Evolutionary conservation across 495 filamentous ascomycete genomes (phyloP).

Genomic region (Podospora pseudocomata): DNA sequence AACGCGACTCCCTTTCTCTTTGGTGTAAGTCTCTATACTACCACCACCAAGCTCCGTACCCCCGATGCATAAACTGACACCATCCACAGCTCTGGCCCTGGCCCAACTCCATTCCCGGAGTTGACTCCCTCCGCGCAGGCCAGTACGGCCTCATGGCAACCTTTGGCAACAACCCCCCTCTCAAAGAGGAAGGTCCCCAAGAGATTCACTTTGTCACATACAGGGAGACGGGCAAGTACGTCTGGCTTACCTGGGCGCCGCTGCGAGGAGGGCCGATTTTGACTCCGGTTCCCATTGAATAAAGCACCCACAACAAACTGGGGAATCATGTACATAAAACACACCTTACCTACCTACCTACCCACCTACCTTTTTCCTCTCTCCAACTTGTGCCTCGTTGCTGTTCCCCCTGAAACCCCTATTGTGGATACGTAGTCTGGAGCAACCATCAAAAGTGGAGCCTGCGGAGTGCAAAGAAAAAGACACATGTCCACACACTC

Average conservation of each 20-base stretch:
- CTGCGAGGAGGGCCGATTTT: background rate
- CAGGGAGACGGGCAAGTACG: slow-evolving; percentile 20
- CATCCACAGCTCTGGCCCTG: slow-evolving; percentile 22
- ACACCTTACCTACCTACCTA: background rate
- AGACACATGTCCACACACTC: background rate
- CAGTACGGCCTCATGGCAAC: slow-evolving; percentile 29
- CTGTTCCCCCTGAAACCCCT: background rate
- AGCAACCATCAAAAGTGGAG: background rate
- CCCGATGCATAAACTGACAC: background rate
- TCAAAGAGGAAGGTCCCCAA: slow-evolving; percentile 10
- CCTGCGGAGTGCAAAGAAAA: background rate
- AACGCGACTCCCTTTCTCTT: slow-evolving; percentile 11
- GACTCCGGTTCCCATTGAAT: background rate
- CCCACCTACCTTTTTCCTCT: background rate
- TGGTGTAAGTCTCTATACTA: slow-evolving; percentile 20
- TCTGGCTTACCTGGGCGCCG: slow-evolving; percentile 27
- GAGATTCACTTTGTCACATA: slow-evolving; percentile 18
- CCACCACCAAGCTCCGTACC: too few species aligned
- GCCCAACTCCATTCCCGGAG: slow-evolving; percentile 22
- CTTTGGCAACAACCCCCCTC: slow-evolving; percentile 11
- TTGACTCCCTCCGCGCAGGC: slow-evolving; percentile 19
- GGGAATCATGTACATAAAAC: background rate
- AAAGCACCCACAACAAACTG: background rate
- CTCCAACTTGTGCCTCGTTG: background rate
- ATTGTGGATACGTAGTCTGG: background rate